These are phyloP conservation scores for Globomyces sp. DNA, from an alignment of 371 early-diverging fungal genomes.

Conservation along the genomic window DNA sequence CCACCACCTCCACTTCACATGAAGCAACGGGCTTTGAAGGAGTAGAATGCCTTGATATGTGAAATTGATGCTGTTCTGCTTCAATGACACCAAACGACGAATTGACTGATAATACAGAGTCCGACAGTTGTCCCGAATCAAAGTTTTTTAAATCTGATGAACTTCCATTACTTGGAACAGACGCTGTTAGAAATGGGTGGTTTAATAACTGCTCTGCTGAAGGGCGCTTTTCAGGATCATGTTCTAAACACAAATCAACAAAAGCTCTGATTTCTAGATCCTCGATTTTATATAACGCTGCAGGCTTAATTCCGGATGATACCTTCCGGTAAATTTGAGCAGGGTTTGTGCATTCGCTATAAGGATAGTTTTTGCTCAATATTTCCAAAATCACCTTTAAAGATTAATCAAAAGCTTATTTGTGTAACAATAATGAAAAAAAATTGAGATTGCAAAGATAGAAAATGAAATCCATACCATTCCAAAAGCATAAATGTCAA, in stretches of 20 bases:
- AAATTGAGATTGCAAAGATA: too few relatives aligned
- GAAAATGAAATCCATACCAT: conserved; percentile 48
- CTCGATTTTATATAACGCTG: conserved; percentile 43
- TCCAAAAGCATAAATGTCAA: conserved; percentile 93
- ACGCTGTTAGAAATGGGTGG: conserved; percentile 43
- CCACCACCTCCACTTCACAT: conserved; percentile 31
- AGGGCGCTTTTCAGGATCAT: conserved; percentile 43
- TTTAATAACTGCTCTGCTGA: conserved; percentile 44
- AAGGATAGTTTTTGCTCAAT: conserved; percentile 87
- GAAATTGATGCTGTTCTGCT: conserved; percentile 10
- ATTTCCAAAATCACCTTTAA: conserved; percentile 72
- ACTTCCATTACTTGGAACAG: neutral
- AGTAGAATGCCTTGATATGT: conserved; percentile 15
- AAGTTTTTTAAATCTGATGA: conserved; percentile 36
- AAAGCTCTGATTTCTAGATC: conserved; percentile 55
- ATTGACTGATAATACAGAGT: neutral
- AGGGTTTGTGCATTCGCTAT: conserved; percentile 82
- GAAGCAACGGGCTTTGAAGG: conserved; percentile 11
- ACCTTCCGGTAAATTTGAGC: conserved; percentile 86
- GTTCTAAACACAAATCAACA: conserved; percentile 55
- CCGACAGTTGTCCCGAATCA: conserved; percentile 39
- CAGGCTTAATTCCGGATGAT: conserved; percentile 64
- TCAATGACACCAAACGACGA: neutral
- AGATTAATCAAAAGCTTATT: neutral
- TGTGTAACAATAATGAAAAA: neutral